Base-by-base conservation (phyloP, 768 basidiomycete species). In the Russula brevipes region DNA sequence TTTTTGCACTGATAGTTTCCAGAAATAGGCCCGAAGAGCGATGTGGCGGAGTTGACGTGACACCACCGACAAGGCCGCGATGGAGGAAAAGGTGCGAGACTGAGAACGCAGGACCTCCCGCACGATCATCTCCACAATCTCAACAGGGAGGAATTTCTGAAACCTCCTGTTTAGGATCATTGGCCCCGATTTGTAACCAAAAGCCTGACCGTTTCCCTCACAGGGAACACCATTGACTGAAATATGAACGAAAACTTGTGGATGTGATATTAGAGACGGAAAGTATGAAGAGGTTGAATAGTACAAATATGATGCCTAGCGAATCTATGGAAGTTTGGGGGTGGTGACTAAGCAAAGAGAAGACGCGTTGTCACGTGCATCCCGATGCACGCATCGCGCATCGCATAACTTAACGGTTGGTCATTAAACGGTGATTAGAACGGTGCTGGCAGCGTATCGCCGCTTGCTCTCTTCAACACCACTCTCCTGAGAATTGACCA, bases 11-110 rank as follows among this genome's bases (percentile, higher is more conserved):
- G n/a, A 66, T 55, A 76, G 61, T 8, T 39, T 30, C 3, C 54
- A 63, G 56, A 72, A 76, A 53, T 68, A 75, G n/a, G 63, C 64
- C 38, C 72, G 58, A 19, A 75, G 68, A 39, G 72, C 68, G 57
- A 74, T 69, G 41, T 70, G 60, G 24, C 74, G 73, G 35, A 71
- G 69, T 45, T 64, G 69, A 47, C 62, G 69, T 10, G 73, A 74
- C 3, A 61, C 70, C 46, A 71, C 61, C 2, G 73, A 68, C 57
- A 74, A 69, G 17, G 59, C 54, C 1, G 68, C 66, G 52, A 75
- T 69, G 6, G 69, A 65, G 0, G 67, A 57, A 60, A 75, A 75
- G 4, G 57, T 30, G 33, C 57, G 60, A 24, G 57, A 41, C 16
- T 61, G 59, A 31, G 55, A 44, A 7, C 14, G 58, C 10, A 75